Base-by-base conservation (phyloP, 2,329 filamentous ascomycete species). In the Colletotrichum truncatum region DNA sequence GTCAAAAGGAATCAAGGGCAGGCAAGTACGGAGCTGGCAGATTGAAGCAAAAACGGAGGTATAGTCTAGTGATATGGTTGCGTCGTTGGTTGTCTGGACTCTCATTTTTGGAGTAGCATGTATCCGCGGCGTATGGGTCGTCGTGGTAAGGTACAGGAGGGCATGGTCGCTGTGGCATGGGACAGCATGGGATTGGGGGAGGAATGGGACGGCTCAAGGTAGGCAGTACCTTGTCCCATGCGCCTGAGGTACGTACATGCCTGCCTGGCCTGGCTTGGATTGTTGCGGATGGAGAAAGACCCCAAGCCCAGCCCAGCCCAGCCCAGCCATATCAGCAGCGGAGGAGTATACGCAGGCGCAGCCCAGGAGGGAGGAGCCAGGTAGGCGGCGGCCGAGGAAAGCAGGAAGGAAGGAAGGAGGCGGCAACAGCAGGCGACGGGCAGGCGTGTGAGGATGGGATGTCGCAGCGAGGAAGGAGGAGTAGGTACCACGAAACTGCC, bases 81-180 rank as follows among this genome's bases (percentile, higher is more conserved):
- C 65, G 65, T 66, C 65, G 61, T 67, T 49, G 43, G 66, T 62
- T 62, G 62, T 67, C 66, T 66, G 66, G 66, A 56, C 61, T 65
- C 48, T 65, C 48, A 49, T 51, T 36, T 48, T 53, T 43, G 53
- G 60, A 51, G 54, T 52, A 43, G 28, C 36, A 36, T 57, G 54
- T 48, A 57, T 46, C 43, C 41, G 30, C 30, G 43, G 26, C 41
- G 30, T 46, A 46, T 46, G 52, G 54, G 41, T 54, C 34, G 34
- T 54, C 25, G 25, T 43, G 32, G 30, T 52, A 52, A 52, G 48
- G 48, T 38, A 54, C 34, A 54, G 36, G 51, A 54, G 36, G 38
- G 34, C 34, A 39, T 34, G 49, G 49, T 16, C 34, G 34, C 9
- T 34, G 14, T 52, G 48, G 48, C 49, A 53, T 53, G 49, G 49